phyloP scores from a whole-genome alignment of 164 flowering plant genomes.

The Warburgia ugandensis region DNA sequence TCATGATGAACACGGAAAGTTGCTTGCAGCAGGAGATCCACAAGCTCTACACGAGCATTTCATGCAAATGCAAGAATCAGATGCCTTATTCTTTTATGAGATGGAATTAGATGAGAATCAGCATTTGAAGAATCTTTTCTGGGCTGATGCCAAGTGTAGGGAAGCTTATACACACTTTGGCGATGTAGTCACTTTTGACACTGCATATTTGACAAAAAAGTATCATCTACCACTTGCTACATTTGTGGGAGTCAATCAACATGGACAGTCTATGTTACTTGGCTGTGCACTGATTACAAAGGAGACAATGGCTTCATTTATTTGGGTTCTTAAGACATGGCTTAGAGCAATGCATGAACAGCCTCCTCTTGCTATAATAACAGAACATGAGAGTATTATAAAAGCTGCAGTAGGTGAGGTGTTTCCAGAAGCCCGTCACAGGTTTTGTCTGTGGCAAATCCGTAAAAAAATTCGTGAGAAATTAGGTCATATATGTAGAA shows the following conservation, averaged over 20 bases:
- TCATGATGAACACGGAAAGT: background rate
- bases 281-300: conserved; percentile 13
- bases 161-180: conserved; percentile 11
- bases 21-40: conserved; percentile 4
- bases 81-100: conserved; percentile 14
- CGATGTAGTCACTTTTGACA: conserved; percentile 10
- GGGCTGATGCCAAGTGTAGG: conserved; percentile 11
- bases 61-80: conserved; percentile 8
- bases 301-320: conserved; percentile 3
- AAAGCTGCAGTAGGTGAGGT: conserved; percentile 12
- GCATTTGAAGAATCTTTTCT: conserved; percentile 8
- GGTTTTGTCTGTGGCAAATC: conserved; percentile 8
- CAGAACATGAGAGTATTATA: conserved; percentile 8
- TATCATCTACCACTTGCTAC: conserved; percentile 8
- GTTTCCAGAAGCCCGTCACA: conserved; percentile 12
- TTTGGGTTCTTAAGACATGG: conserved; percentile 12
- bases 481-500: conserved; percentile 6
- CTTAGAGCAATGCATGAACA: conserved; percentile 11
- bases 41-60: conserved; percentile 7
- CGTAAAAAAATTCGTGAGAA: conserved; percentile 2
- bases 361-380: conserved; percentile 8
- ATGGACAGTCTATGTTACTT: conserved; percentile 15
- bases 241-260: conserved; percentile 13
- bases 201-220: conserved; percentile 4
- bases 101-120: conserved; percentile 12